Conservation (phyloP, 345 rosid genomes). For the Geranium rotundifolium region DNA sequence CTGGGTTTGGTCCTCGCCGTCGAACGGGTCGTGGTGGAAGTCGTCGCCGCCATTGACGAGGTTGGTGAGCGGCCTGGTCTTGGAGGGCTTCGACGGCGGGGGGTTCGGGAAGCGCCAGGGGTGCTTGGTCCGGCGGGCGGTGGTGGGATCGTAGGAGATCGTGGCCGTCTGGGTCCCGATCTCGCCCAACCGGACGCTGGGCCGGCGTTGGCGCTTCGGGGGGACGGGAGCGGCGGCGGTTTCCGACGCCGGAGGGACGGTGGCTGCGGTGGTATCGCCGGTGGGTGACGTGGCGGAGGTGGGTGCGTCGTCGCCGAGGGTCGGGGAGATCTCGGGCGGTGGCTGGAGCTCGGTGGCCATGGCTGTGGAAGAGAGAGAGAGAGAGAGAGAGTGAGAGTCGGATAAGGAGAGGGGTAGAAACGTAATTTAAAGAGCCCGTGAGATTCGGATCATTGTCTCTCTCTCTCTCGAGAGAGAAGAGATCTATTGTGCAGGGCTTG, state of each 20-base stretch:
- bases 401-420: constrained; percentile 7
- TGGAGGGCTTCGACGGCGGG: constrained; percentile 25
- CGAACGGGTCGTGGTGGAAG: constrained; percentile 17
- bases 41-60: constrained; percentile 45
- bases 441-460: no score
- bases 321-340: constrained; percentile 22
- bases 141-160: constrained; percentile 26
- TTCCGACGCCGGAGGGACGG: constrained; percentile 16
- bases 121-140: constrained; percentile 34
- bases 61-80: constrained; percentile 49
- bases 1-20: no score
- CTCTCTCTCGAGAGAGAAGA: no score
- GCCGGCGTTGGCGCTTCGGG: constrained; percentile 55
- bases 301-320: background rate
- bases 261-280: constrained; percentile 6
- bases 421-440: no score
- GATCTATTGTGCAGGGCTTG: no score
- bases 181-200: constrained; percentile 67
- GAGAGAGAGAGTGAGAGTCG: constrained; percentile 9
- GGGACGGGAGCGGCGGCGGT: constrained; percentile 18
- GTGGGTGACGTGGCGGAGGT: constrained; percentile 5
- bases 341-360: constrained; percentile 36
- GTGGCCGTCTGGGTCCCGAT: constrained; percentile 43
- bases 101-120: constrained; percentile 28
- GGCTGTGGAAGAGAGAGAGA: background rate